Evolutionary conservation across 75 land plant species (phyloP).

Genomic region (Pinus tabuliformis): DNA sequence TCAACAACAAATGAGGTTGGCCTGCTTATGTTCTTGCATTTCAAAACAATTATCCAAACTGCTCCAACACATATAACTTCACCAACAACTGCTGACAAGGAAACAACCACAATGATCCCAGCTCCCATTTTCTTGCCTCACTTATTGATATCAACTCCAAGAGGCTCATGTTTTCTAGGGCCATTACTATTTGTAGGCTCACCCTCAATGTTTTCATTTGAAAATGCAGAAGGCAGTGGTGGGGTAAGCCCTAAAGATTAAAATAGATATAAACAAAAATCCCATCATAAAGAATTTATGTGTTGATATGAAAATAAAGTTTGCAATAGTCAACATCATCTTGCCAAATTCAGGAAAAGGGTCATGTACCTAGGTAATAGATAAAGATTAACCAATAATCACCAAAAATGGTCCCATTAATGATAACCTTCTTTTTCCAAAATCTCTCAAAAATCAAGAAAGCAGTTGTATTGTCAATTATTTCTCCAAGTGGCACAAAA

Average conservation of each 20-base stretch:
- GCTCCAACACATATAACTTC: conserved; percentile 35
- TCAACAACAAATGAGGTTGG: conserved; percentile 21
- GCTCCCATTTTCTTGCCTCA: conserved; percentile 23
- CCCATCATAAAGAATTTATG: background rate
- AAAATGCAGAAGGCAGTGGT: conserved; percentile 53
- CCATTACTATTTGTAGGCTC: conserved; percentile 17
- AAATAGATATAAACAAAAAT: background rate
- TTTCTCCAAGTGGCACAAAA: conserved; percentile 53
- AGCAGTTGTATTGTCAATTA: conserved; percentile 55
- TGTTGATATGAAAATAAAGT: background rate
- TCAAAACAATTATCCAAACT: conserved; percentile 42
- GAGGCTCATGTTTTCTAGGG: conserved; percentile 35
- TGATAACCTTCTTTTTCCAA: conserved; percentile 59
- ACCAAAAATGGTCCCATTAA: conserved; percentile 62
- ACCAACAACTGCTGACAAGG: conserved; percentile 56
- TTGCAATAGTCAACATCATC: background rate
- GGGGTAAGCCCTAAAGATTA: conserved; percentile 64
- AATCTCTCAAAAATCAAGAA: conserved; percentile 51
- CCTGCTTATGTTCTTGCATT: conserved; percentile 15
- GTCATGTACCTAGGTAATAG: conserved; percentile 68
- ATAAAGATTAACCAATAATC: conserved; percentile 66
- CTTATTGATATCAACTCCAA: conserved; percentile 61
- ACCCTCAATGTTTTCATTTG: conserved; percentile 9
- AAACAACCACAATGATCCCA: conserved; percentile 50
- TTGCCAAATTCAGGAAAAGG: background rate